These are phyloP conservation scores for Ceratocystis ficicola DNA, from an alignment of 2,329 filamentous ascomycete species.

Conservation along the genomic window DNA sequence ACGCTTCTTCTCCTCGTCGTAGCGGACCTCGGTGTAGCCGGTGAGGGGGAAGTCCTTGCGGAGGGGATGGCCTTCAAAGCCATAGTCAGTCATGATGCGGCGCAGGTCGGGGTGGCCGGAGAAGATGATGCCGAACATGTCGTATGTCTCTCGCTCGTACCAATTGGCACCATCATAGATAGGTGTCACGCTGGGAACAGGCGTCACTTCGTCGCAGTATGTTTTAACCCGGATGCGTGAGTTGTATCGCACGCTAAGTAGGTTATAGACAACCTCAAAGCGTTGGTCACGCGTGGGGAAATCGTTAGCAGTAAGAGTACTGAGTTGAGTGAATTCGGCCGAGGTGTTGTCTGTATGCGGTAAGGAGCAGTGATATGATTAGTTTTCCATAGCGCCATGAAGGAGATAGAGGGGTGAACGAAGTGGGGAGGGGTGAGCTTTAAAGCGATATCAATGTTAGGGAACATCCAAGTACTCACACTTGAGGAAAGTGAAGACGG, in stretches of 20 bases:
- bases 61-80: slow-evolving; percentile 93
- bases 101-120: slow-evolving; percentile 86
- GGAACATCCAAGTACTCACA: slow-evolving; percentile 70
- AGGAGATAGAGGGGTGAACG: not conserved
- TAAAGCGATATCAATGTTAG: slow-evolving; percentile 49
- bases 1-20: slow-evolving; percentile 99
- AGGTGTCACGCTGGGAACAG: slow-evolving; percentile 74
- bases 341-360: slow-evolving; percentile 65
- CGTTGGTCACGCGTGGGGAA: slow-evolving; percentile 91
- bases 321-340: slow-evolving; percentile 89
- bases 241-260: slow-evolving; percentile 92
- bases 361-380: not conserved
- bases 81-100: slow-evolving; percentile 98
- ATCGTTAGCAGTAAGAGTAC: slow-evolving; percentile 86
- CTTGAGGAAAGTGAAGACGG: slow-evolving; percentile 89
- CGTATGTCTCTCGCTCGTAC: slow-evolving; percentile 97
- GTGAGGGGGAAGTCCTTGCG: slow-evolving; percentile 97
- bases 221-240: slow-evolving; percentile 96
- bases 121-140: slow-evolving; percentile 96
- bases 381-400: not conserved
- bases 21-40: slow-evolving; percentile 94
- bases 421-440: slow-evolving; percentile 43
- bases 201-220: slow-evolving; percentile 90
- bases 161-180: slow-evolving; percentile 95
- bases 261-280: slow-evolving; percentile 96